These are phyloP conservation scores for Pinus taeda DNA, from an alignment of 75 land plant genomes.

Conservation along the genomic window DNA sequence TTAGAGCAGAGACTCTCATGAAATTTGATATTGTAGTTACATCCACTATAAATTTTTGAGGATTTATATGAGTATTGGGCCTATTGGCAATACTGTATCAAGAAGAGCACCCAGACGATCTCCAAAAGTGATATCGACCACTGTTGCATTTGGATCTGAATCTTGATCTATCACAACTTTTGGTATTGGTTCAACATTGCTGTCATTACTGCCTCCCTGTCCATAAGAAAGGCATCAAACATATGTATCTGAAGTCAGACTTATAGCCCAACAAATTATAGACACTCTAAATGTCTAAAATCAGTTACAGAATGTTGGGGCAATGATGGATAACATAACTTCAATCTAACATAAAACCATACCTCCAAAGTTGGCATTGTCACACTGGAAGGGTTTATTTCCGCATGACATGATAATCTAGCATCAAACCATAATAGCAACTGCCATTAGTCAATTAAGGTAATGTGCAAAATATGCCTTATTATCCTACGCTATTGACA, in stretches of 20 bases:
- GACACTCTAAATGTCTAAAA: background rate
- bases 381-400: background rate
- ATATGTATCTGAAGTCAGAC: background rate
- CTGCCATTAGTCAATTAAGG: background rate
- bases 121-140: constrained; percentile 93
- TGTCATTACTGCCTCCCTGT: background rate
- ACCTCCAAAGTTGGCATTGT: constrained; percentile 3
- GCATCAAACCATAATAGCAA: constrained; percentile 3
- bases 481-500: background rate
- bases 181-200: constrained; percentile 65
- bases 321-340: background rate
- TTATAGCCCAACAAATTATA: constrained; percentile 1
- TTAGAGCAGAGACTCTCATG: background rate
- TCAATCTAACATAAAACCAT: background rate
- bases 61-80: background rate
- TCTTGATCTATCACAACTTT: constrained; percentile 90
- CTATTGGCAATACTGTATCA: constrained; percentile 42
- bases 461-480: background rate
- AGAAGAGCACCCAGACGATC: constrained; percentile 94
- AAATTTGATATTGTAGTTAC: background rate
- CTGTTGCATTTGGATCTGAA: constrained; percentile 85
- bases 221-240: background rate
- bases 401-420: constrained; percentile 5
- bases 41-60: background rate
- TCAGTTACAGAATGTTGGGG: no score